These are phyloP conservation scores for Kwoniella europaea DNA, from an alignment of 768 basidiomycete genomes.

Conservation along the genomic window DNA sequence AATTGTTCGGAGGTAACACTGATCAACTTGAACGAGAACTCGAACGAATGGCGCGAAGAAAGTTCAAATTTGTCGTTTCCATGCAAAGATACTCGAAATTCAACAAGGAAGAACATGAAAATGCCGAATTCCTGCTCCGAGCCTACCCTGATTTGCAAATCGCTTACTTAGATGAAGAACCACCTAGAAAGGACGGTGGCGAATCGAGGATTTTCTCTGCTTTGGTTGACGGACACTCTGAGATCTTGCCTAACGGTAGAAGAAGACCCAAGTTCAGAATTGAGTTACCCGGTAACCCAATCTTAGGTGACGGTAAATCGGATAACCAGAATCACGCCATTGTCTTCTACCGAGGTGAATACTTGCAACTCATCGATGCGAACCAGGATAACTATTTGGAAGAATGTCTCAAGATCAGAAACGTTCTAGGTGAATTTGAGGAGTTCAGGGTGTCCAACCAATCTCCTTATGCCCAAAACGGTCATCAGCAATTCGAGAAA, in stretches of 20 bases:
- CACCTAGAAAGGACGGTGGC: conserved; percentile 88
- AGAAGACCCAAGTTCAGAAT: conserved; percentile 96
- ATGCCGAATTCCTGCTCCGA: conserved; percentile 94
- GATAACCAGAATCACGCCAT: conserved; percentile 99
- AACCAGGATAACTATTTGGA: conserved; percentile 99
- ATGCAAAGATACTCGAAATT: conserved; percentile 99
- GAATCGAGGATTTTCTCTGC: conserved; percentile 94
- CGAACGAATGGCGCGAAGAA: conserved; percentile 95
- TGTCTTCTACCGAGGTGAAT: conserved; percentile 99
- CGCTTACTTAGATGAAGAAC: conserved; percentile 96
- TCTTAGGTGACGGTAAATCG: conserved; percentile 97
- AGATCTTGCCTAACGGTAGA: conserved; percentile 86
- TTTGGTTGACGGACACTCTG: conserved; percentile 96
- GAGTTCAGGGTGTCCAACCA: conserved; percentile 83
- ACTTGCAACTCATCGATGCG: conserved; percentile 97
- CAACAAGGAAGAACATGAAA: conserved; percentile 99
- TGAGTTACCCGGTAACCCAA: conserved; percentile 97
- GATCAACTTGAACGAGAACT: conserved; percentile 95
- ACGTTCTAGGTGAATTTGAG: conserved; percentile 96
- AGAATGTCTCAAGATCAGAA: conserved; percentile 98
- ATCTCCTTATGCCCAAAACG: conserved; percentile 90
- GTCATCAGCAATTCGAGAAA: conserved; percentile 82
- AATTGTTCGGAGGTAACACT: conserved; percentile 95
- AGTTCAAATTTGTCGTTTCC: conserved; percentile 98
- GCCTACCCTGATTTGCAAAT: conserved; percentile 99